phyloP scores from a whole-genome alignment of 23 red algal species.

The Gracilaria caudata region DNA sequence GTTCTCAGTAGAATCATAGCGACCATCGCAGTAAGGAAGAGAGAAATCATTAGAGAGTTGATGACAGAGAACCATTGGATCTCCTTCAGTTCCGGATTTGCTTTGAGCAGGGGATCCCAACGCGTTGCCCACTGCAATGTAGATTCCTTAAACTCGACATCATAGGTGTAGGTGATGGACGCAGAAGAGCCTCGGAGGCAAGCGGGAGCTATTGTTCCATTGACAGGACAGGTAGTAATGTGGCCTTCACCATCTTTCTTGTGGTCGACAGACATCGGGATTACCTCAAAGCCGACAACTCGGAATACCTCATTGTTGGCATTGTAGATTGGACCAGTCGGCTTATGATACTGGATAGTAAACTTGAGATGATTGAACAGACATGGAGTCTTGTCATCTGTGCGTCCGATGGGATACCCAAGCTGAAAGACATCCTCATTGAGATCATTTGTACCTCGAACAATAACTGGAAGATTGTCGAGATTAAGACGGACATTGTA shows the following conservation, averaged over 20 bases:
- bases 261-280: constrained; percentile 72
- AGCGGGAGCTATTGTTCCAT: background rate
- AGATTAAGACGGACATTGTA: constrained; percentile 84
- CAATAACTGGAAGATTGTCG: constrained; percentile 93
- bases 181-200: constrained; percentile 51
- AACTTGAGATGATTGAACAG: constrained; percentile 94
- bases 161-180: constrained; percentile 81
- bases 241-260: constrained; percentile 28
- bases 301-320: constrained; percentile 53
- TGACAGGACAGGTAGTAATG: constrained; percentile 50
- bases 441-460: constrained; percentile 49
- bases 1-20: constrained; percentile 92
- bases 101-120: constrained; percentile 92
- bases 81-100: constrained; percentile 63
- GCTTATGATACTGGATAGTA: constrained; percentile 85
- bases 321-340: constrained; percentile 42
- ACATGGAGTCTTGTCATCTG: constrained; percentile 51
- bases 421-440: constrained; percentile 78
- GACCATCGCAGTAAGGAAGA: constrained; percentile 95
- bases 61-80: constrained; percentile 98
- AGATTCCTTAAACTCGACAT: constrained; percentile 87
- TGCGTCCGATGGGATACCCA: constrained; percentile 81
- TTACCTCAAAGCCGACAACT: constrained; percentile 95
- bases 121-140: constrained; percentile 86
- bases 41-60: constrained; percentile 91